phyloP scores from a whole-genome alignment of 345 rosid genomes.

The Populus nigra region DNA sequence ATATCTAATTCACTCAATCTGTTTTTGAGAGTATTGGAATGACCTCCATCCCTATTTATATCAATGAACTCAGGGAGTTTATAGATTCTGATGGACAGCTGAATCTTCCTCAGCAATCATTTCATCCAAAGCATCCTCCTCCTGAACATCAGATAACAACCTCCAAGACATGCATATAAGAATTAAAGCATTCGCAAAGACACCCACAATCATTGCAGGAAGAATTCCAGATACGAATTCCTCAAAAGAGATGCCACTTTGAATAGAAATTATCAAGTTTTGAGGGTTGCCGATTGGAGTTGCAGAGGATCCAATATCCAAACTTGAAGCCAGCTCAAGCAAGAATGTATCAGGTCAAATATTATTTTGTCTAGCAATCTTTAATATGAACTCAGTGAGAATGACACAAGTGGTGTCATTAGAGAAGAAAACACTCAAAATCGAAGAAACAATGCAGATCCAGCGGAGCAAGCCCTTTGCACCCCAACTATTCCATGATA shows the following conservation, averaged over 20 bases:
- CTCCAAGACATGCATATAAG: slow-evolving; percentile 70
- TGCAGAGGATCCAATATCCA: slow-evolving; percentile 78
- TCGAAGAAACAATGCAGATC: slow-evolving; percentile 47
- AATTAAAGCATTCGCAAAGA: slow-evolving; percentile 50
- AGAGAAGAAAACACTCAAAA: slow-evolving; percentile 80
- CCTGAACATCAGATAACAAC: slow-evolving; percentile 19
- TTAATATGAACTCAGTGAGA: slow-evolving; percentile 75
- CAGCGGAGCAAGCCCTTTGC: slow-evolving; percentile 55
- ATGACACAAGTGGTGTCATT: slow-evolving; percentile 86
- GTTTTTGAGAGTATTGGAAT: slow-evolving; percentile 44
- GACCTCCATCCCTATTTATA: slow-evolving; percentile 9
- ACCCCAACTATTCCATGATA: slow-evolving; percentile 71
- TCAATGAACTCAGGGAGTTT: slow-evolving; percentile 18
- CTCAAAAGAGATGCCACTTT: slow-evolving; percentile 62
- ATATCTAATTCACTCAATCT: slow-evolving; percentile 46
- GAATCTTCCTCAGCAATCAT: slow-evolving; percentile 35
- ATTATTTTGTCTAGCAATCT: slow-evolving; percentile 74
- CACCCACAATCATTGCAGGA: slow-evolving; percentile 67
- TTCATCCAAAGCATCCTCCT: slow-evolving; percentile 45
- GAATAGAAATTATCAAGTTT: slow-evolving; percentile 75
- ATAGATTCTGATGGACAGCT: slow-evolving; percentile 29
- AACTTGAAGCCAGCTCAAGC: slow-evolving; percentile 81
- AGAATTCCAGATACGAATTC: slow-evolving; percentile 55
- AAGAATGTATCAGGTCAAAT: slow-evolving; percentile 76
- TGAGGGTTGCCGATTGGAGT: slow-evolving; percentile 95